Percentiles rank a stretch among this genome's conserved stretches.
These are phyloP conservation scores for Wickerhamomyces xylosicus DNA, from an alignment of 805 yeast species.

Conservation along the genomic window DNA sequence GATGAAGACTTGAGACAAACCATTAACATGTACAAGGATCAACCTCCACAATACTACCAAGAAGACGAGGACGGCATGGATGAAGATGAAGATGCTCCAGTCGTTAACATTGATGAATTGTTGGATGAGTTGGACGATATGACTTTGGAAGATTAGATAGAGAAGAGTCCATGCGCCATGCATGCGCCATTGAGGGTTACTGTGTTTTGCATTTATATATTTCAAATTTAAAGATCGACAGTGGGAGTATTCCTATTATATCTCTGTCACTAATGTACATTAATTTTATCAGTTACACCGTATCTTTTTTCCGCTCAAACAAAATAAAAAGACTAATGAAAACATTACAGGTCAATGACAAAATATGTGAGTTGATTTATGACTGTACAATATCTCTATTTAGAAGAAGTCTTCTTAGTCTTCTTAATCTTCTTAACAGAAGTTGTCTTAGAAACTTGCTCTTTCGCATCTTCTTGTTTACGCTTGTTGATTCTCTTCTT, in stretches of 20 bases:
- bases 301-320: no score
- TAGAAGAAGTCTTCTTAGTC: not conserved
- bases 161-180: no score
- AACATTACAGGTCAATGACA: no score
- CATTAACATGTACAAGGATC: slow-evolving; percentile 77
- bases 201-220: no score
- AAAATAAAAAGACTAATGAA: no score
- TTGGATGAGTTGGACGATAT: slow-evolving; percentile 91
- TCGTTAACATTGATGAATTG: slow-evolving; percentile 81
- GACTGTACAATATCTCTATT: no score
- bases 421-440: not conserved
- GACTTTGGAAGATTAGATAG: slow-evolving; percentile 60
- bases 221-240: slow-evolving; percentile 1
- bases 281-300: no score
- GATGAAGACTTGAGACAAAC: slow-evolving; percentile 90
- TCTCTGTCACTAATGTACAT: not conserved
- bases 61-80: slow-evolving; percentile 45
- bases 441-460: no score
- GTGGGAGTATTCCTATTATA: no score
- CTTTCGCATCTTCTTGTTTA: slow-evolving; percentile 16
- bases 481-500: slow-evolving; percentile 40
- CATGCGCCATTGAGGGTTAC: no score
- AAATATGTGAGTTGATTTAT: no score
- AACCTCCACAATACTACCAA: slow-evolving; percentile 22
- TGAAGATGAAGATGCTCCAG: slow-evolving; percentile 56